Conservation (phyloP, 2,329 filamentous ascomycete genomes). For the Alternaria ethzedia region DNA sequence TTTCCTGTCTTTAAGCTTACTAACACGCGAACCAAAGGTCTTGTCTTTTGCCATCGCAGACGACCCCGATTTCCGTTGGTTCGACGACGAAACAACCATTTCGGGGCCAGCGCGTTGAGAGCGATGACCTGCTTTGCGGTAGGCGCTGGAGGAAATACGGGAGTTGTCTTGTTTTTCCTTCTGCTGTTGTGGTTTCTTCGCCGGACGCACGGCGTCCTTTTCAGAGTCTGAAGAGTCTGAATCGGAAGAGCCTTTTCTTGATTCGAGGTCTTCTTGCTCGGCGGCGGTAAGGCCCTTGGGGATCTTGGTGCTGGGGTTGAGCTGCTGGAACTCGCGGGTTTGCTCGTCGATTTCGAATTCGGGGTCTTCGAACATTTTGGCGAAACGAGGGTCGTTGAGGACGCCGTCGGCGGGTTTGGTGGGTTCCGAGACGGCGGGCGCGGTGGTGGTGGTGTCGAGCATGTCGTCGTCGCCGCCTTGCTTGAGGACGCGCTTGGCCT, state of each 20-base stretch:
- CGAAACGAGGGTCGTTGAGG: conserved; percentile 86
- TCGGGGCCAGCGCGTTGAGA: conserved; percentile 43
- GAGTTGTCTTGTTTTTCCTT: conserved; percentile 36
- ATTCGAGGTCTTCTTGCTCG: conserved; percentile 64
- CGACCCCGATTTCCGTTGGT: conserved; percentile 40
- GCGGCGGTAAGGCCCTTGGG: conserved; percentile 63
- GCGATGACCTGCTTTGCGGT: conserved; percentile 63
- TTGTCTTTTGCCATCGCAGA: conserved; percentile 54
- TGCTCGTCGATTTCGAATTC: conserved; percentile 92
- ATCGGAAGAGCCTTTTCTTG: conserved; percentile 45
- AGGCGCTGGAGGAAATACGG: conserved; percentile 69
- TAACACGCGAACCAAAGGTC: conserved; percentile 64
- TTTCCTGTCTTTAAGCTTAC: conserved; percentile 43
- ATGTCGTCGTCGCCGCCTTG: conserved; percentile 62
- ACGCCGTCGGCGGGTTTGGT: conserved; percentile 60
- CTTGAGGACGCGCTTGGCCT: conserved; percentile 60
- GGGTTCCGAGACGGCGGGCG: conserved; percentile 48
- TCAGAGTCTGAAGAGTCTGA: conserved; percentile 26
- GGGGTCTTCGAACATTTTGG: conserved; percentile 86
- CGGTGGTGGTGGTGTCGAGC: conserved; percentile 34
- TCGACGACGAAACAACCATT: conserved; percentile 63
- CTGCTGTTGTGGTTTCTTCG: conserved; percentile 33
- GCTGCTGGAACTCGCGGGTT: conserved; percentile 81
- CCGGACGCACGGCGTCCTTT: conserved; percentile 9
- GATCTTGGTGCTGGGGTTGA: conserved; percentile 83